A percentile compares a stretch with the other conserved stretches of the same genome.
Evolutionary conservation across 768 basidiomycete genomes (phyloP).

Genomic region (Trametes gibbosa): DNA sequence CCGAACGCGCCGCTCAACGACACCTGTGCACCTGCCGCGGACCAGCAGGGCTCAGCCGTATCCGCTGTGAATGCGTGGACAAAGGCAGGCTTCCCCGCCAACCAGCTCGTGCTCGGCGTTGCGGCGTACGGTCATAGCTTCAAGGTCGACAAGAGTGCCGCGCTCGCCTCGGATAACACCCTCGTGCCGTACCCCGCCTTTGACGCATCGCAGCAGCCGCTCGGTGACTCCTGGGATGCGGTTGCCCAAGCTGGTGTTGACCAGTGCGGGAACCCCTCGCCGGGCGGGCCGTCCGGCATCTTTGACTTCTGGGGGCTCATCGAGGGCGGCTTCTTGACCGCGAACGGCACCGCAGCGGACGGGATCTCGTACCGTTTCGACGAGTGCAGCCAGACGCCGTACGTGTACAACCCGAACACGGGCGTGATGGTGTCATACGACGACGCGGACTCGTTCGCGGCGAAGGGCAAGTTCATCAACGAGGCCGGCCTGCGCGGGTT

Average conservation of each 20-base stretch:
- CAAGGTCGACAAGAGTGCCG: conserved; percentile 35
- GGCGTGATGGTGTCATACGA: conserved; percentile 36
- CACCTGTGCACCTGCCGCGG: conserved; percentile 57
- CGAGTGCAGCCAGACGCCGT: conserved; percentile 36
- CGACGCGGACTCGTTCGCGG: conserved; percentile 32
- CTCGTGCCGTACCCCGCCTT: conserved; percentile 52
- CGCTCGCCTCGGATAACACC: conserved; percentile 32
- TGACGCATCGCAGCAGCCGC: conserved; percentile 38
- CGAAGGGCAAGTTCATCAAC: conserved; percentile 43
- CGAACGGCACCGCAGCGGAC: conserved; percentile 41
- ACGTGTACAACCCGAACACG: conserved; percentile 28
- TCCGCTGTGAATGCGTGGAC: conserved; percentile 79
- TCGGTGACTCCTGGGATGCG: conserved; percentile 37
- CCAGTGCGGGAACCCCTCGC: conserved; percentile 34
- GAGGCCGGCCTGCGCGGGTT: conserved; percentile 37
- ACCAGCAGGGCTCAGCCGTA: conserved; percentile 72
- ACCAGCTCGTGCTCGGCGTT: conserved; percentile 79
- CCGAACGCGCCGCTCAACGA: conserved; percentile 89
- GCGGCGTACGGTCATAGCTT: conserved; percentile 82
- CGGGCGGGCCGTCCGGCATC: conserved; percentile 44
- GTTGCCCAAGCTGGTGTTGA: conserved; percentile 28
- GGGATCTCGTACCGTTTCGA: conserved; percentile 46
- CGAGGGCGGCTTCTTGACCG: conserved; percentile 50
- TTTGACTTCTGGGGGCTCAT: conserved; percentile 65
- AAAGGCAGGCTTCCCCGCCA: conserved; percentile 71